Evolutionary conservation across 768 basidiomycete species (phyloP).

Genomic region (Kwoniella dejecticola): DNA sequence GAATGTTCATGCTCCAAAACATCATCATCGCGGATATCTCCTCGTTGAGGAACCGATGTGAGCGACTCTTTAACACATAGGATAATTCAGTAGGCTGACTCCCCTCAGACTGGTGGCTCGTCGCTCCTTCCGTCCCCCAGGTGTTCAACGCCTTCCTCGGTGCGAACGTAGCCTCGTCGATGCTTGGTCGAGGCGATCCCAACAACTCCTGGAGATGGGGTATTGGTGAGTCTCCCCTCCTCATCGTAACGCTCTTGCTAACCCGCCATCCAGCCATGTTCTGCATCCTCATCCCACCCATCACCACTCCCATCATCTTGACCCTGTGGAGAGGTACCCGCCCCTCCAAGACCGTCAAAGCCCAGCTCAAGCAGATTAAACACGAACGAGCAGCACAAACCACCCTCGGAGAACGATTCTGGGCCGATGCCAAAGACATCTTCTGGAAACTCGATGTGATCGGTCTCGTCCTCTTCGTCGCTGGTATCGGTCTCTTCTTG

Average conservation of each 20-base stretch:
- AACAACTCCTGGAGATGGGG: slow-evolving; percentile 41
- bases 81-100: background rate
- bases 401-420: slow-evolving; percentile 1
- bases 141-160: slow-evolving; percentile 52
- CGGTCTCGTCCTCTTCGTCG: slow-evolving; percentile 51
- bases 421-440: slow-evolving; percentile 17
- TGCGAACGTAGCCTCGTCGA: slow-evolving; percentile 34
- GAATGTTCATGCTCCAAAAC: slow-evolving; percentile 47
- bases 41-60: slow-evolving; percentile 34
- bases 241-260: background rate
- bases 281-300: slow-evolving; percentile 45
- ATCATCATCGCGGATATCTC: slow-evolving; percentile 45
- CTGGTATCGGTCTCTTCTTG: slow-evolving; percentile 50
- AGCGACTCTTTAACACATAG: background rate
- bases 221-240: slow-evolving; percentile 27
- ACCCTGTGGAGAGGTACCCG: slow-evolving; percentile 36
- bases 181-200: slow-evolving; percentile 28
- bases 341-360: slow-evolving; percentile 2
- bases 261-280: slow-evolving; percentile 37
- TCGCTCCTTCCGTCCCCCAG: slow-evolving; percentile 49
- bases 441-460: slow-evolving; percentile 55
- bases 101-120: slow-evolving; percentile 42
- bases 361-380: slow-evolving; percentile 27
- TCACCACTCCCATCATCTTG: slow-evolving; percentile 50
- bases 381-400: slow-evolving; percentile 7